A percentile compares a stretch with the other conserved stretches of the same genome.
Evolutionary conservation across 2,329 filamentous ascomycete genomes (phyloP).

Genomic region (Pleomassaria siparia): DNA sequence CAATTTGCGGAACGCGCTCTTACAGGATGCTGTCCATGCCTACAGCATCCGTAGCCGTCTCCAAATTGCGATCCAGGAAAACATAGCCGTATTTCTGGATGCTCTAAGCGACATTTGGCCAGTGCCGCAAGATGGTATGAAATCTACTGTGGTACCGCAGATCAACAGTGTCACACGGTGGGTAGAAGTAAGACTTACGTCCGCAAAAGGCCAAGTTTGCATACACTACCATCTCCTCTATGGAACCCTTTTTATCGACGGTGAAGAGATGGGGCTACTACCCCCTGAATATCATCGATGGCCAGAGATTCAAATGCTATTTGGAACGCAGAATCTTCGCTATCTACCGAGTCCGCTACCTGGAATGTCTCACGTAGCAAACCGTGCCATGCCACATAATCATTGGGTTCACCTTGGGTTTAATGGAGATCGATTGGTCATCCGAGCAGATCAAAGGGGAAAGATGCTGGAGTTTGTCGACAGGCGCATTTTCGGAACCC

Average conservation of each 20-base stretch:
- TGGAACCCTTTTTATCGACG: constrained; percentile 54
- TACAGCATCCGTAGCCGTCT: constrained; percentile 43
- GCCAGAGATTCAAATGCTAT: constrained; percentile 51
- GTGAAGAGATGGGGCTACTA: constrained; percentile 54
- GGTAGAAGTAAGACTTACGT: constrained; percentile 10
- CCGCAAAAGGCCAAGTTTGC: constrained; percentile 33
- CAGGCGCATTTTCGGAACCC: constrained; percentile 21
- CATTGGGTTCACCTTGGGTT: constrained; percentile 60
- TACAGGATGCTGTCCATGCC: constrained; percentile 52
- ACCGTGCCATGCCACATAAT: constrained; percentile 33
- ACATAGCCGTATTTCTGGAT: constrained; percentile 29
- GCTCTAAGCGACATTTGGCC: constrained; percentile 51
- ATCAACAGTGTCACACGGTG: constrained; percentile 9
- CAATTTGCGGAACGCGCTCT: constrained; percentile 42
- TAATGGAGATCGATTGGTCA: constrained; percentile 42
- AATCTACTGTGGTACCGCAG: constrained; percentile 13
- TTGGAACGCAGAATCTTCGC: constrained; percentile 55
- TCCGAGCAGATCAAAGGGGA: constrained; percentile 43
- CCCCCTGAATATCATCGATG: constrained; percentile 54
- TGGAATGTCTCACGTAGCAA: constrained; percentile 54
- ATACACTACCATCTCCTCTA: constrained; percentile 51
- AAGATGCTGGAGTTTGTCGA: constrained; percentile 41
- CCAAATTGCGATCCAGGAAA: constrained; percentile 33
- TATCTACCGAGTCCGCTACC: constrained; percentile 54
- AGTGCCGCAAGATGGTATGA: constrained; percentile 18